Evolutionary conservation across 2,329 filamentous ascomycete genomes (phyloP).

Genomic region (Alternaria viburni): DNA sequence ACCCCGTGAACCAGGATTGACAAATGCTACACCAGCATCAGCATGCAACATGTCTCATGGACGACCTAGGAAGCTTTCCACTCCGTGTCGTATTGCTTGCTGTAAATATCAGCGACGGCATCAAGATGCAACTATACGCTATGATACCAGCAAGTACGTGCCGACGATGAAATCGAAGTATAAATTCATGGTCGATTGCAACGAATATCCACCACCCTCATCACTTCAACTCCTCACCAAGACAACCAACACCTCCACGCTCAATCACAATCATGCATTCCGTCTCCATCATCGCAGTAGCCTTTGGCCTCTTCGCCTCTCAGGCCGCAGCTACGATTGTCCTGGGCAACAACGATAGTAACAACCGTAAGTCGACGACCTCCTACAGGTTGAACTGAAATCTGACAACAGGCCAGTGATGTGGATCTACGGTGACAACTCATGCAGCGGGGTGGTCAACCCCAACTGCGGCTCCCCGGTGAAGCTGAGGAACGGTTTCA

Average conservation of each 20-base stretch:
- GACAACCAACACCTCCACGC: neutral
- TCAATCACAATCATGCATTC: neutral
- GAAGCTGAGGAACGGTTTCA: neutral
- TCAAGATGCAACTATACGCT: neutral
- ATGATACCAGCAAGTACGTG: neutral
- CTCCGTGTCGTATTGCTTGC: neutral
- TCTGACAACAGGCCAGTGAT: neutral
- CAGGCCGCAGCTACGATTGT: neutral
- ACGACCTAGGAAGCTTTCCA: neutral
- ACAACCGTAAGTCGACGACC: neutral
- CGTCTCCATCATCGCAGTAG: neutral
- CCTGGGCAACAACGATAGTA: neutral
- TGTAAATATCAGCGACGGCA: neutral
- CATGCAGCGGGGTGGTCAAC: neutral
- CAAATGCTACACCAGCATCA: neutral
- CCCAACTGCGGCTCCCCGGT: neutral
- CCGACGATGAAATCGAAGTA: neutral
- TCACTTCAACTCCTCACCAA: neutral
- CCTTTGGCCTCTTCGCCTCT: neutral
- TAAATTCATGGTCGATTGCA: neutral
- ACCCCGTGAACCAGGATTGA: neutral
- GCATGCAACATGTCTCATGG: neutral
- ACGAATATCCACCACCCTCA: neutral
- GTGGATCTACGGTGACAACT: neutral
- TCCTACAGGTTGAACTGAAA: neutral